Evolutionary conservation across 257 asterid species (phyloP).

Genomic region (Scutellaria baicalensis): DNA sequence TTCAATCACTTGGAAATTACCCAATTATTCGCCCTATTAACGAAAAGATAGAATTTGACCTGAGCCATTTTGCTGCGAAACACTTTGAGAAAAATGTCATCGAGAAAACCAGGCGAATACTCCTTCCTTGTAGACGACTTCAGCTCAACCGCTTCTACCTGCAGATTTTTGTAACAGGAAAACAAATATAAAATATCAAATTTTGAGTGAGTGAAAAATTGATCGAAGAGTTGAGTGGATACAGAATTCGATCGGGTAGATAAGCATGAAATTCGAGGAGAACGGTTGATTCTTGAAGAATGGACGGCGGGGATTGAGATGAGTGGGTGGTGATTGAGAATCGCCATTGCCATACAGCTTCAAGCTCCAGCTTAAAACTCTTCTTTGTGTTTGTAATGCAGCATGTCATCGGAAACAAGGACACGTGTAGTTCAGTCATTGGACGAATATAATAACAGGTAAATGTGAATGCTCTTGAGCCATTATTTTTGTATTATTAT

Average conservation of each 20-base stretch:
- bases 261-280: constrained; percentile 24
- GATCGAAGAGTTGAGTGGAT: neutral
- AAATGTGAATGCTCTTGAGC: too few relatives aligned
- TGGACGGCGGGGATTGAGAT: constrained; percentile 21
- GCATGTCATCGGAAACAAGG: neutral
- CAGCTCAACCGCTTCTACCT: constrained; percentile 30
- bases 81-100: constrained; percentile 45
- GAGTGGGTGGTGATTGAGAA: constrained; percentile 21
- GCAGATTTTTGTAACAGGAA: neutral
- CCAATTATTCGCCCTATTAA: neutral
- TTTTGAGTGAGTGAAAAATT: neutral
- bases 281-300: constrained; percentile 11
- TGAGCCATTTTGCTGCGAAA: constrained; percentile 75
- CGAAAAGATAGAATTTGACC: constrained; percentile 20
- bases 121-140: constrained; percentile 26
- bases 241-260: constrained; percentile 31
- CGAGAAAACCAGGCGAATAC: constrained; percentile 46
- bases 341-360: constrained; percentile 28
- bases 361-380: neutral
- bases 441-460: too few relatives aligned
- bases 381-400: neutral
- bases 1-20: neutral
- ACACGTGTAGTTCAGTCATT: neutral
- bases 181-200: neutral
- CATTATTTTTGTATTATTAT: too few relatives aligned